These are phyloP conservation scores for Eucalyptus melliodora DNA, from an alignment of 345 rosid species.

Conservation along the genomic window DNA sequence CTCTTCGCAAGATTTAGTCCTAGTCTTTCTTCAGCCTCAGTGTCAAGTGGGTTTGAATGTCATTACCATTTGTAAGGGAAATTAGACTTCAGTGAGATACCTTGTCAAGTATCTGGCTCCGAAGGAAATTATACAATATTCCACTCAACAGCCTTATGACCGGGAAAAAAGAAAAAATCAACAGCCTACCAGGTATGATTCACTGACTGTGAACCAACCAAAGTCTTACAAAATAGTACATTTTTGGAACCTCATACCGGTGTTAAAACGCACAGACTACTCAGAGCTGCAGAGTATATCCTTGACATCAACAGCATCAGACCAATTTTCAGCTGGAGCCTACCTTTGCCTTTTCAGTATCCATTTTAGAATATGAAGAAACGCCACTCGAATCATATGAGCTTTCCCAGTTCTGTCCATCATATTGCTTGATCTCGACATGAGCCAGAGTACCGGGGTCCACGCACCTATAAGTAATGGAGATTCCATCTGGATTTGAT, in stretches of 20 bases:
- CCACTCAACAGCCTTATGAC: neutral
- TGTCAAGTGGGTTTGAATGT: neutral
- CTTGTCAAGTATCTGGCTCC: neutral
- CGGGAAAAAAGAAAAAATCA: too few relatives aligned
- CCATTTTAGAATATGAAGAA: conserved; percentile 29
- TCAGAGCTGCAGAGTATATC: neutral
- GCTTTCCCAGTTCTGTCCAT: conserved; percentile 67
- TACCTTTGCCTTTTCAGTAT: neutral
- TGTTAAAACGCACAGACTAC: neutral
- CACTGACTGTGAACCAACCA: neutral
- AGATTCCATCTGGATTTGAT: conserved; percentile 68
- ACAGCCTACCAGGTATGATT: neutral
- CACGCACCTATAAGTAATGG: conserved; percentile 49
- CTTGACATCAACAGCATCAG: neutral
- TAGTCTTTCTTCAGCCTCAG: neutral
- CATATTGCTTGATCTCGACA: conserved; percentile 47
- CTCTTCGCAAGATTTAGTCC: neutral
- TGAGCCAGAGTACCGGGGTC: conserved; percentile 54
- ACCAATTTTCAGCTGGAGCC: neutral
- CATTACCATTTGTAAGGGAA: neutral
- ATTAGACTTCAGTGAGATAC: neutral
- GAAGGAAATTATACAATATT: neutral
- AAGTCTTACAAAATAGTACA: neutral
- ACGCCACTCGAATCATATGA: conserved; percentile 22
- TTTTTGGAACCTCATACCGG: neutral